Conservation (phyloP, 2,329 filamentous ascomycete genomes). For the Botrytis galanthina region DNA sequence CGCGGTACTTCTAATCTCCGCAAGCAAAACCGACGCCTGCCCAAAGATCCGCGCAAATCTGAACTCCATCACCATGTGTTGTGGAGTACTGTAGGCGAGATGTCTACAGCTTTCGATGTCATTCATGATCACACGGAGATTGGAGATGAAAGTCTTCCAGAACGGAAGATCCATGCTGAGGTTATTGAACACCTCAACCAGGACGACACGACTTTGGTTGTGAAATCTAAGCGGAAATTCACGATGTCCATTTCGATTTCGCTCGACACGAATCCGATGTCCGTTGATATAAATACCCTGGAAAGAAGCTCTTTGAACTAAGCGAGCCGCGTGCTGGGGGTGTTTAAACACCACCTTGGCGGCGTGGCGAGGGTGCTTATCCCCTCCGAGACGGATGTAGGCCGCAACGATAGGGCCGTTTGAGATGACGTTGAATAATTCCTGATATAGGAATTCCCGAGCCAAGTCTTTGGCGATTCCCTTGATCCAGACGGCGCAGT, state of each 20-base stretch:
- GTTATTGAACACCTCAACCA: neutral
- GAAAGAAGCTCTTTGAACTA: accelerated
- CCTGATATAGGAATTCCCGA: neutral
- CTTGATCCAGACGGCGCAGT: neutral
- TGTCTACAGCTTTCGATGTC: neutral
- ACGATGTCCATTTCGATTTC: neutral
- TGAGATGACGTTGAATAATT: neutral
- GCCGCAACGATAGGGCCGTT: neutral
- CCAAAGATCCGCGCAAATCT: neutral
- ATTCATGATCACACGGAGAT: neutral
- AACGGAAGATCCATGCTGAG: neutral
- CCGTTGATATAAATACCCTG: neutral
- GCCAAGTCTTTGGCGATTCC: neutral
- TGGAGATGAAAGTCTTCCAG: neutral
- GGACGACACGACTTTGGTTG: neutral
- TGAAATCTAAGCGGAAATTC: neutral
- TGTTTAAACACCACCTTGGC: neutral
- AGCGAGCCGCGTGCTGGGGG: neutral
- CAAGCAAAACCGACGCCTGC: neutral
- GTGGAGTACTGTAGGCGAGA: neutral
- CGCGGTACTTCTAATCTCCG: neutral
- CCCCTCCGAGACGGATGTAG: neutral
- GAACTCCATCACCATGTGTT: neutral
- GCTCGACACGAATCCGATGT: neutral
- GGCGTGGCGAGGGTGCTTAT: too few relatives aligned